Percentiles rank a stretch among this genome's conserved stretches.
Evolutionary conservation across 257 asterid genomes (phyloP).

Genomic region (Primulina huaijiensis): DNA sequence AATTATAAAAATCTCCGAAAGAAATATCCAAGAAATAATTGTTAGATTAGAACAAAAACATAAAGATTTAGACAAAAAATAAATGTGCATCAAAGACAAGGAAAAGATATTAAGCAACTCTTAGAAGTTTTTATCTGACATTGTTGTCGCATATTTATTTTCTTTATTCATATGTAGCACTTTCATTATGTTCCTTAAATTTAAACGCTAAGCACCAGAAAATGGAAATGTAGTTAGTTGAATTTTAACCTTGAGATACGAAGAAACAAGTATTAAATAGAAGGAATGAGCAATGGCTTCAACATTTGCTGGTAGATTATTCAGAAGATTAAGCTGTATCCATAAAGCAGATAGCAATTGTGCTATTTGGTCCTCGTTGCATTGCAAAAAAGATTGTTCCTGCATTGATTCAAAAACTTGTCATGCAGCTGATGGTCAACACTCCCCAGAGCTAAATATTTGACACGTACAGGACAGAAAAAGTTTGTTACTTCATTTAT

Average conservation of each 20-base stretch:
- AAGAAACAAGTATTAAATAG: constrained; percentile 64
- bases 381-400: constrained; percentile 69
- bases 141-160: not conserved
- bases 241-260: constrained; percentile 59
- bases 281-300: constrained; percentile 96
- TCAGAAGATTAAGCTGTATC: constrained; percentile 75
- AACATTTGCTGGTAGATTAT: constrained; percentile 77
- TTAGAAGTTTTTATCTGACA: no score
- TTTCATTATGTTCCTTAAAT: no score
- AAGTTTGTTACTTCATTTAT: not conserved
- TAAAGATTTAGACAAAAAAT: not conserved
- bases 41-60: not conserved
- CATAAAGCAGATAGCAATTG: constrained; percentile 85
- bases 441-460: constrained; percentile 4
- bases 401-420: constrained; percentile 32
- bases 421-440: not conserved
- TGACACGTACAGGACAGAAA: constrained; percentile 1
- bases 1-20: not conserved
- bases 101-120: not conserved
- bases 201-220: not conserved
- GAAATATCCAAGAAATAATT: not conserved
- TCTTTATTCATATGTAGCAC: not conserved
- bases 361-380: constrained; percentile 80
- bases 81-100: no score
- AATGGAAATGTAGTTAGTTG: not conserved